phyloP scores from a whole-genome alignment of 768 basidiomycete genomes.

The Lactarius trivialis region DNA sequence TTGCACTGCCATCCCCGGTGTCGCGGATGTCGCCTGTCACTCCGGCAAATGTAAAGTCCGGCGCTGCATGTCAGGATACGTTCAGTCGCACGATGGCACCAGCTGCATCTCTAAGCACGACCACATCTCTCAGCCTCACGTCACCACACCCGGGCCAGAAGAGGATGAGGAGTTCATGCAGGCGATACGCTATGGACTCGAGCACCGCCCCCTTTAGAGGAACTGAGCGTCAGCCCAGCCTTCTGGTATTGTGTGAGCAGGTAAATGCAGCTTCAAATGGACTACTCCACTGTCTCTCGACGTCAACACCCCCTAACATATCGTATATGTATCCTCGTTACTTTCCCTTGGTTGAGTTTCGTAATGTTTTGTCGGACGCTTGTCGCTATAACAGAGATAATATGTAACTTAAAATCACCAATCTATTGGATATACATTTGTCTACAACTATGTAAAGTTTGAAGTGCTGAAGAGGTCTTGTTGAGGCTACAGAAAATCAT shows the following conservation, averaged over 20 bases:
- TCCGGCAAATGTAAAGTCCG: slow-evolving; percentile 39
- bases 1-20: slow-evolving; percentile 43
- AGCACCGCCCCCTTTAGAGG: slow-evolving; percentile 23
- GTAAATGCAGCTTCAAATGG: neutral
- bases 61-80: slow-evolving; percentile 41
- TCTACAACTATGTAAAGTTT: no score
- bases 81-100: slow-evolving; percentile 19
- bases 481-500: no score
- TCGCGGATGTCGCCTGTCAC: slow-evolving; percentile 44
- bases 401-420: no score
- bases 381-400: neutral
- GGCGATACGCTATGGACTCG: slow-evolving; percentile 24
- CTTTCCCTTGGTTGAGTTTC: neutral
- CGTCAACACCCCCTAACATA: neutral
- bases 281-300: neutral
- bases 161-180: slow-evolving; percentile 4
- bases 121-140: neutral
- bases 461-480: no score
- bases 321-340: neutral
- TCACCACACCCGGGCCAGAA: neutral
- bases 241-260: no score
- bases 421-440: no score
- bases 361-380: neutral
- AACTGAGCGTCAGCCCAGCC: neutral
- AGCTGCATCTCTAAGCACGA: slow-evolving; percentile 17